Base-by-base conservation (phyloP, 2,329 filamentous ascomycete species). In the Mollisia scopiformis region DNA sequence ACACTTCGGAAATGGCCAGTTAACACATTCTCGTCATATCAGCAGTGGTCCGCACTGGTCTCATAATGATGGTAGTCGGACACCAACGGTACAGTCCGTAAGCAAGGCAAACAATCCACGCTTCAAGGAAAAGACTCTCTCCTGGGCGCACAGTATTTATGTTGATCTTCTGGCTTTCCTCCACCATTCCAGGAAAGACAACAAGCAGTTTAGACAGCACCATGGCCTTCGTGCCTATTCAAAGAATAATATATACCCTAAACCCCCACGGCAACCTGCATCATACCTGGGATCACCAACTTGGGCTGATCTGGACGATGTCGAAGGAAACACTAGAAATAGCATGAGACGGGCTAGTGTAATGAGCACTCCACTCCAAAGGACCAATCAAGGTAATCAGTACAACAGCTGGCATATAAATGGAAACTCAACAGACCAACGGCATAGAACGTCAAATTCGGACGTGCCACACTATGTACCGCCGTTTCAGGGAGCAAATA, bases 61-160 rank as follows among this genome's bases (percentile, higher is more conserved):
- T 19, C 46, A 56, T 21, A 51, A 58, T n/a, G 63, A 69, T 52
- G 68, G 63, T 7, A 63, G 63, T 14, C 59, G 62, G 46, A 69
- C 65, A 16, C 68, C 68, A 6, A 66, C 59, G 8, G 62, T 61
- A 30, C 67, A 69, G 46, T 63, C 67, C 21, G 27, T 62, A 10
- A 69, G 61, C 49, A 69, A 65, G 57, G 55, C 65, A 33, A 68
- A 55, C 46, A 72, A 79, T 66, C 71, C 74, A 13, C 78, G 81
- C 59, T 91, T 91, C 71, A 88, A 86, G 65, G 89, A 92, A 65
- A 88, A 86, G 64, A 84, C 85, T 2, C 76, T 93, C 25, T 79
- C 83, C 14, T 88, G 87, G 76, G 90, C 90, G n/a, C 88, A 93
- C 72, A 82, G 82, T 66, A 84, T 88, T 31, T 93, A 93, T 74